phyloP scores from a whole-genome alignment of 345 rosid genomes.

The Lumnitzera littorea region DNA sequence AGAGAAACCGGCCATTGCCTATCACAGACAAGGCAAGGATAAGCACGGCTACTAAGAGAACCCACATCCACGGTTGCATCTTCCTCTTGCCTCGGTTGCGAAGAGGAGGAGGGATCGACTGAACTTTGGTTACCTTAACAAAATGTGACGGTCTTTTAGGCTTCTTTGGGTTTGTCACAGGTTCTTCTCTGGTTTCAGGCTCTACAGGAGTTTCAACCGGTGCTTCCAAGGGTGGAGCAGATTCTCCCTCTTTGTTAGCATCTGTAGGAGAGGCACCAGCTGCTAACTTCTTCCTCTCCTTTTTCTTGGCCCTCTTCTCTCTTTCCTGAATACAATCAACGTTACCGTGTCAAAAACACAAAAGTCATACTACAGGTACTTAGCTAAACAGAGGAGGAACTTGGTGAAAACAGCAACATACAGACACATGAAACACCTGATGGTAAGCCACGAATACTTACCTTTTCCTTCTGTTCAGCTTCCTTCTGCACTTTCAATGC shows the following conservation, averaged over 20 bases:
- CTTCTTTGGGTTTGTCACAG: constrained; percentile 24
- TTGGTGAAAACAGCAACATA: neutral
- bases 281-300: constrained; percentile 40
- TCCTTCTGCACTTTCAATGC: constrained; percentile 59
- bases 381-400: neutral
- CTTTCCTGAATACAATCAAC: constrained; percentile 39
- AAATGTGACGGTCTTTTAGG: constrained; percentile 33
- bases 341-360: neutral
- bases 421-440: neutral
- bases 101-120: constrained; percentile 56
- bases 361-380: neutral
- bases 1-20: constrained; percentile 38
- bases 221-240: constrained; percentile 22
- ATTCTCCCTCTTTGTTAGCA: constrained; percentile 21
- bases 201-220: constrained; percentile 30
- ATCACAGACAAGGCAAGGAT: constrained; percentile 44
- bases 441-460: constrained; percentile 10
- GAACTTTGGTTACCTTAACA: constrained; percentile 48
- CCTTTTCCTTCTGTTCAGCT: constrained; percentile 76
- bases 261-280: constrained; percentile 17
- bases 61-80: constrained; percentile 82
- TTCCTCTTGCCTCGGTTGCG: constrained; percentile 67
- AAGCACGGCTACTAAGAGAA: constrained; percentile 21
- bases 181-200: constrained; percentile 27
- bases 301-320: constrained; percentile 76